A percentile compares a stretch with the other conserved stretches of the same genome.
These are phyloP conservation scores for Orbilia quercus DNA, from an alignment of 2,329 filamentous ascomycete genomes.

Conservation along the genomic window DNA sequence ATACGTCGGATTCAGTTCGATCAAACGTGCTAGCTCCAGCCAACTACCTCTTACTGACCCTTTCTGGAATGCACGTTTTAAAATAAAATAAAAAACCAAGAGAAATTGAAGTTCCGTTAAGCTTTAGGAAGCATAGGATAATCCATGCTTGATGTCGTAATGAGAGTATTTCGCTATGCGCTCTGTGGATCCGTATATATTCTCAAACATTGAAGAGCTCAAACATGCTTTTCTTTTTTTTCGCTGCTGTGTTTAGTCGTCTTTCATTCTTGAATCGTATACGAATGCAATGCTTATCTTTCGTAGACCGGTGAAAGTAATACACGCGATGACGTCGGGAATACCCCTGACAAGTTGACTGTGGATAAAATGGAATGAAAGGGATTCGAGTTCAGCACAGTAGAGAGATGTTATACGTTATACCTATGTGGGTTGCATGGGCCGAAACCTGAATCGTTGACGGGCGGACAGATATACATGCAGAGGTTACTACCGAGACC, in stretches of 20 bases:
- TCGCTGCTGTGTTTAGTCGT: not conserved
- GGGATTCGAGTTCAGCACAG: not conserved
- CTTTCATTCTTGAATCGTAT: not conserved
- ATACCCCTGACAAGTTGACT: not conserved
- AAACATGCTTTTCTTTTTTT: constrained; percentile 4
- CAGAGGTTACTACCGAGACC: not conserved
- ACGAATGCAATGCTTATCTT: not conserved
- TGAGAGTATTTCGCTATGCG: constrained; percentile 47
- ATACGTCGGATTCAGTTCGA: constrained; percentile 9
- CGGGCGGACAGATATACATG: too few species aligned
- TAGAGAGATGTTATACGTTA: not conserved
- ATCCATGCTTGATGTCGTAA: constrained; percentile 34
- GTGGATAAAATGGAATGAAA: not conserved
- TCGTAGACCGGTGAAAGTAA: too few species aligned
- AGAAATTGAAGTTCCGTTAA: not conserved
- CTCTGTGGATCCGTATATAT: constrained; percentile 18
- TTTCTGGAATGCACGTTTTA: too few species aligned
- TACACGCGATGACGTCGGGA: constrained; percentile 31
- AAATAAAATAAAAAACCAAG: not conserved
- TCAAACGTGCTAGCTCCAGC: constrained; percentile 11
- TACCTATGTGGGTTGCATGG: not conserved
- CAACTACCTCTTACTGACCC: too few species aligned
- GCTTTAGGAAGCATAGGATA: constrained; percentile 17
- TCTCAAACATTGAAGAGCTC: not conserved
- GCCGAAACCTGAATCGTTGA: constrained; percentile 4